A percentile compares a stretch with the other conserved stretches of the same genome.
phyloP scores from a whole-genome alignment of 2,329 filamentous ascomycete species.

The Trichophyton mentagrophytes region DNA sequence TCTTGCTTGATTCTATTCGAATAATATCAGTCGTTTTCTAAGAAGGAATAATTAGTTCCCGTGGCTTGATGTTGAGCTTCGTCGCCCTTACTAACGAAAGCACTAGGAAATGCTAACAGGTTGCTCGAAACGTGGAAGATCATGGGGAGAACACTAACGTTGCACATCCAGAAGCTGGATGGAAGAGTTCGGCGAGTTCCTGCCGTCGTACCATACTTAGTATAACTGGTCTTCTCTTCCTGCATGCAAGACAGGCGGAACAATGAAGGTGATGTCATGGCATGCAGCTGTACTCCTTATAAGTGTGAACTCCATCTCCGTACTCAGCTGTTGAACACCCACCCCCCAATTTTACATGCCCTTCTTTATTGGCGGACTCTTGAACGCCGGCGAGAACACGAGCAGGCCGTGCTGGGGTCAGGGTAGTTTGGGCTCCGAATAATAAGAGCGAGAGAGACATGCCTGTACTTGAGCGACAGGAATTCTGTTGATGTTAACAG shows the following conservation, averaged over 20 bases:
- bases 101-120: neutral
- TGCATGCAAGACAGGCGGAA: neutral
- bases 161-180: neutral
- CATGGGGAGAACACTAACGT: neutral
- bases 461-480: neutral
- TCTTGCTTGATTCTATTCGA: neutral
- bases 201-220: neutral
- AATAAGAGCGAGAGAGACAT: neutral
- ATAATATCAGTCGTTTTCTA: neutral
- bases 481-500: neutral
- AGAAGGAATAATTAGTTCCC: neutral
- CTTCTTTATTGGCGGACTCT: neutral
- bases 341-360: neutral
- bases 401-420: neutral
- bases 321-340: neutral
- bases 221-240: neutral
- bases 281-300: neutral
- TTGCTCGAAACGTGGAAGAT: constrained; percentile 1
- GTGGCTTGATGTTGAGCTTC: neutral
- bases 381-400: neutral
- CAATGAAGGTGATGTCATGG: neutral
- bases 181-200: neutral
- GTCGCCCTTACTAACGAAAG: neutral
- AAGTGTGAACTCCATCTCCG: neutral
- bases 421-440: neutral